These are phyloP conservation scores for Hyaloperonospora arabidopsidis DNA, from an alignment of 352 stramenopile genomes.

Conservation along the genomic window DNA sequence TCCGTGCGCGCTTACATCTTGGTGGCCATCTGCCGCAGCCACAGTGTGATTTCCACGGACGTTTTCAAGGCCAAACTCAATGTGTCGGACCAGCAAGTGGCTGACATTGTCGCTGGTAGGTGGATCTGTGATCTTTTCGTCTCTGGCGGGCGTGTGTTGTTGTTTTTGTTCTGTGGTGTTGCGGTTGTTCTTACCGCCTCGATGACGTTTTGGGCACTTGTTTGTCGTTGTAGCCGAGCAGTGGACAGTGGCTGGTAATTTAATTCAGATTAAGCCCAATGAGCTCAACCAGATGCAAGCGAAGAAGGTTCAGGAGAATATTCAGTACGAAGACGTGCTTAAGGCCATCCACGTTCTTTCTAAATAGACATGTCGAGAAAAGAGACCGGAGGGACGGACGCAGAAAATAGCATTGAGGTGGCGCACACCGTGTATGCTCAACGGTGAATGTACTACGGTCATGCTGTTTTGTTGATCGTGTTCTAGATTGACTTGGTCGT, in stretches of 20 bases:
- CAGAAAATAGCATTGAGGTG: constrained; percentile 23
- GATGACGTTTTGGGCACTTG: no score
- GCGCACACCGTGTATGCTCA: constrained; percentile 5
- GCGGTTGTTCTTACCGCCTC: constrained; percentile 3
- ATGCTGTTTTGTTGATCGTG: constrained; percentile 17
- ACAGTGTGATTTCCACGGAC: constrained; percentile 49
- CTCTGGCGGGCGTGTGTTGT: constrained; percentile 9
- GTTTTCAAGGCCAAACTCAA: constrained; percentile 67
- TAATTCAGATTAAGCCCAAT: constrained; percentile 59
- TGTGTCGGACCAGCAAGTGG: constrained; percentile 57
- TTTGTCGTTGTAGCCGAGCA: constrained; percentile 40
- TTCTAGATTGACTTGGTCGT: constrained; percentile 3
- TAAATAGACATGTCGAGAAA: constrained; percentile 66
- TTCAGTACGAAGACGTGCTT: constrained; percentile 78
- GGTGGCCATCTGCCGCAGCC: constrained; percentile 58
- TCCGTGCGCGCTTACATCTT: constrained; percentile 74
- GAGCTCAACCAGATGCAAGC: constrained; percentile 82
- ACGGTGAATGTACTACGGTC: constrained; percentile 10
- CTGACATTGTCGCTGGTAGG: constrained; percentile 43
- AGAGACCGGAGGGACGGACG: constrained; percentile 9
- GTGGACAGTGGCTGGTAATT: constrained; percentile 51
- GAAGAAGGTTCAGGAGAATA: constrained; percentile 84
- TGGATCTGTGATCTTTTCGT: constrained; percentile 6
- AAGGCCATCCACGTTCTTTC: constrained; percentile 84
- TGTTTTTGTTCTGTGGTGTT: constrained; percentile 14